Base-by-base conservation (phyloP, 2,329 filamentous ascomycete species). In the Podosphaera aphanis region DNA sequence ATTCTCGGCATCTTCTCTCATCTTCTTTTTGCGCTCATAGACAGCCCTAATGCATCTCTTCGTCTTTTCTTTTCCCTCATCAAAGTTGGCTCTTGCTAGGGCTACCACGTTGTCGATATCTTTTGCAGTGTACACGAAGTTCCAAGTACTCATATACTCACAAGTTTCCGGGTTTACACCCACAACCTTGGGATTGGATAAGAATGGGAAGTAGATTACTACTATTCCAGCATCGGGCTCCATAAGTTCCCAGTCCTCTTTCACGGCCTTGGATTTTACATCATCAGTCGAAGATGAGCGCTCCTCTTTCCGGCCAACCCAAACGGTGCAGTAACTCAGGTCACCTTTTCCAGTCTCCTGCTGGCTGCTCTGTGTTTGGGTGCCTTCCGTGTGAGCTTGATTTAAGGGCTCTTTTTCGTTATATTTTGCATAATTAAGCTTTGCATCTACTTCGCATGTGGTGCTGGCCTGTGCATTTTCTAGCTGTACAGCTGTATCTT, bases 71-170 rank as follows among this genome's bases (percentile, higher is more conserved):
- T 73, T 73, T 0, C 88, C 85, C 59, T 93, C 83, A 5, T 73
- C 68, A 53, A 84, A 98, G 61, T 98, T 98, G 10, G 83, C 83
- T 46, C 75, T 70, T 1, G 90, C 86, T 23, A 98, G 69, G 4
- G 71, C 69, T 2, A 93, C 79, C 0, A 93, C 84, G 21, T 74
- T 73, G 54, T 95, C 86, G 45, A 98, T 77, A 60, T 98, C 79
- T 47, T 90, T 78, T 0, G 85, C 79, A 1, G 82, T 92, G 61
- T 95, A 98, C 25, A 94, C 77, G 59, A 95, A 95, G 59, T 98
- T 98, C 90, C 90, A 98, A 0, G 90, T 98, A 53, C 77, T 83
- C 66, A 95, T 75, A 62, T 85, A 95, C 49, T 93, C 84, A 45
- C 74, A 81, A 2, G 71, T 73, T 20, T 77, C 76, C 0, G 90